These are phyloP conservation scores for Fusarium odoratissimum DNA, from an alignment of 2,329 filamentous ascomycete species.

Conservation along the genomic window DNA sequence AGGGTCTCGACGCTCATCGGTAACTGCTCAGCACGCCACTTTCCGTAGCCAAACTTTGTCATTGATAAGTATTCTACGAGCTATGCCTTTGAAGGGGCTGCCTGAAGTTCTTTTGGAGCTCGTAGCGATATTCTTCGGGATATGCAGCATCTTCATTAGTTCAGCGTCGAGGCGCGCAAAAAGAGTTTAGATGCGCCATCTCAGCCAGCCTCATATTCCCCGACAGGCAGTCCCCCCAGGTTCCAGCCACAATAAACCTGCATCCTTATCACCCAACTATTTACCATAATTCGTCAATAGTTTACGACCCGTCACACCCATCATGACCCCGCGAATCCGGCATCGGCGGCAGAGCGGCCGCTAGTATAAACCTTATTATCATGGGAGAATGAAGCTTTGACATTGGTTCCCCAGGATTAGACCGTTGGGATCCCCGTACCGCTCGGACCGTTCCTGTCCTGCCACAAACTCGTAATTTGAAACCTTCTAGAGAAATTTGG, in stretches of 20 bases:
- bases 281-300: background rate
- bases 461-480: no score
- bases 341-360: background rate
- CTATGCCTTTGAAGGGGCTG: rapidly evolving
- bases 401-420: background rate
- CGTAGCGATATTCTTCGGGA: background rate
- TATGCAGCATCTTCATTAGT: background rate
- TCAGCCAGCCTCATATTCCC: background rate
- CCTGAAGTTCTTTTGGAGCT: no score
- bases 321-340: background rate
- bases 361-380: background rate
- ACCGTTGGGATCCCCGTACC: background rate
- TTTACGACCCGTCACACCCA: background rate
- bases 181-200: background rate
- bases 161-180: rapidly evolving
- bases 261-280: background rate
- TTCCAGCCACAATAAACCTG: background rate
- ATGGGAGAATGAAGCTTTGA: background rate
- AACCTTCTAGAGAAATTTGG: background rate
- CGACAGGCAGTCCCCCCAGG: no score
- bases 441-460: background rate
- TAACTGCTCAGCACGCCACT: background rate
- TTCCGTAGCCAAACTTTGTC: rapidly evolving
- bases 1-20: background rate
- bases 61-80: rapidly evolving